Evolutionary conservation across 2,329 filamentous ascomycete genomes (phyloP), one percentile per base, ranked within the genome.

Genomic region (Epichloe elymi): DNA sequence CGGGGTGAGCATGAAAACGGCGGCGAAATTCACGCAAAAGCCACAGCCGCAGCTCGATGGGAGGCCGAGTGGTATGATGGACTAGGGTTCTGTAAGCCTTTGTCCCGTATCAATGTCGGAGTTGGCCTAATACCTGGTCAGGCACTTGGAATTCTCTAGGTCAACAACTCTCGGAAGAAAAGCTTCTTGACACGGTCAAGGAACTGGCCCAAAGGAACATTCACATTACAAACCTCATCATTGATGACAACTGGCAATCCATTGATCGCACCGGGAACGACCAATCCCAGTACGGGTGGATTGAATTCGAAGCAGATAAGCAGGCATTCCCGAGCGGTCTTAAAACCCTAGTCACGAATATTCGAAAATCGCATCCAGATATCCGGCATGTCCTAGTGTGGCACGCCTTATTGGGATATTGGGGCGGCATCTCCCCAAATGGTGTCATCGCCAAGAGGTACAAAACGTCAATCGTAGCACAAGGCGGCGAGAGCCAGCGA

Each of bases 231-330:
- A 95, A 83, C 60, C 74, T 98, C 2, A 95, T 97, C 54, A 95
- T 98, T 55, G 93, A 98, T 59, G 93, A 98, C 63, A 95, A 94
- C 59, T 98, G 93, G 93, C 90, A 95, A 66, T 80, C 84, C 8
- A 75, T 95, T 45, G 80, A 78, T 56, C 58, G 73, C 33, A 58
- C 62, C 23, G 73, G 74, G 0, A 61, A 72, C 4, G 70, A 72
- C 17, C 75, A 79, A 55, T 80, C 76, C 55, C 74, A 78, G 47
- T 68, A 77, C 51, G 77, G 82, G 26, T 95, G 86, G 88, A 78
- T 79, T 10, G 79, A 84, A 7, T 97, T 98, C 56, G 90, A 97
- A 62, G 93, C 91, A 0, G 86, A 94, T 52, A 75, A 80, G 11
- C 73, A 77, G 26, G 80, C 82, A 0, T 98, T 98, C 53, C 90